These are phyloP conservation scores for Tolypocladium nubicola DNA, from an alignment of 2,329 filamentous ascomycete species.

Conservation along the genomic window DNA sequence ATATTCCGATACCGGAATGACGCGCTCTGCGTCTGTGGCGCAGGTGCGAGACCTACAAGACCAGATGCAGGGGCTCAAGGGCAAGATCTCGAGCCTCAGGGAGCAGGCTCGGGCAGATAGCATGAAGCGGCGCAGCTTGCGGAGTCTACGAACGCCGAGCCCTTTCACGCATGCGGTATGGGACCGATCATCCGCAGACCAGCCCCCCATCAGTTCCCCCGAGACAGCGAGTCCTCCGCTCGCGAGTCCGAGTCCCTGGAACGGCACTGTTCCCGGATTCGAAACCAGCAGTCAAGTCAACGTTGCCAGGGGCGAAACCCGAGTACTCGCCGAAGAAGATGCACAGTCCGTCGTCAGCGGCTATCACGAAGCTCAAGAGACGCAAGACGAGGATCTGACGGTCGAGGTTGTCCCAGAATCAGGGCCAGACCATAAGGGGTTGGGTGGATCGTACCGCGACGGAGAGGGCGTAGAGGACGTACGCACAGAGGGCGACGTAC, in stretches of 20 bases:
- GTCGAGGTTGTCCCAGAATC: not conserved
- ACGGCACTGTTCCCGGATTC: not conserved
- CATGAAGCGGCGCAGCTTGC: conserved; percentile 64
- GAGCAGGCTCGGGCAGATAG: conserved; percentile 72
- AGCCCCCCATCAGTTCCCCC: conserved; percentile 9
- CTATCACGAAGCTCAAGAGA: conserved; percentile 1
- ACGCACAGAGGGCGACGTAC: not conserved
- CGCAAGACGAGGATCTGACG: not conserved
- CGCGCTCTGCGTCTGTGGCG: conserved; percentile 60
- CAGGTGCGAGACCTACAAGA: conserved; percentile 66
- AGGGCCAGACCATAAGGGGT: not conserved
- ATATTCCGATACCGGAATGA: conserved; percentile 36
- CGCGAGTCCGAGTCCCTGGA: not conserved
- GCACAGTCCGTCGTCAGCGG: not conserved
- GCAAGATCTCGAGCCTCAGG: conserved; percentile 70
- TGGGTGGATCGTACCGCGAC: not conserved
- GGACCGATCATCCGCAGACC: conserved; percentile 17
- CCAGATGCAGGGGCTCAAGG: conserved; percentile 77
- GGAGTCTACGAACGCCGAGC: conserved; percentile 64
- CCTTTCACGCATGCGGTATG: conserved; percentile 61
- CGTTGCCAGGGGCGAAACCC: conserved; percentile 1
- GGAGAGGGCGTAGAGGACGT: not conserved
- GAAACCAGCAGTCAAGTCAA: not conserved
- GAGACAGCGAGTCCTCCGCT: conserved; percentile 5
- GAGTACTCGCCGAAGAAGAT: conserved; percentile 4